Base-by-base conservation (phyloP, 768 basidiomycete genomes). In the Suillus lakei region DNA sequence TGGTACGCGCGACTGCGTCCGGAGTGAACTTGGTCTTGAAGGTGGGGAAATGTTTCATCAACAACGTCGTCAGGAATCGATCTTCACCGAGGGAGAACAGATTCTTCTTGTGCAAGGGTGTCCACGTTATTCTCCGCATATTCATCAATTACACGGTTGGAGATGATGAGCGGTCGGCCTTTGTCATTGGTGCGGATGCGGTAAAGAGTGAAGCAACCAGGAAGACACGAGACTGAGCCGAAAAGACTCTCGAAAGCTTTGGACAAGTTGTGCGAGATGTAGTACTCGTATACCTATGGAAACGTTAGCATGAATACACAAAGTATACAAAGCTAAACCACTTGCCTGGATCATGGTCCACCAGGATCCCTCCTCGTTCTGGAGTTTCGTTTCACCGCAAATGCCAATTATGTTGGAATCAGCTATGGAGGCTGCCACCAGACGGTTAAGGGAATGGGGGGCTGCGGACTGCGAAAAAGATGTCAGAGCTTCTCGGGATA, bases 271-370 rank as follows among this genome's bases (percentile, higher is more conserved):
- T 87, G 87, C 0, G 86, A 89, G 63, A 88, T 85, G 75, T 87
- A 90, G 75, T 89, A 90, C 71, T 88, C 86, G 79, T 89, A 88
- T 23, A 90, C 87, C 84, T 87, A 65, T 21, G 61, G 50, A 1
- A 65, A 62, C 30, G 8, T 65, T 53, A 53, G 15, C 53, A 44
- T 69, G 51, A 70, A 50, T 67, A 60, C 2, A 41, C 48, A 46
- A 41, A 15, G 44, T 44, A 18, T 28, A 9, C 39, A 58, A 0
- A 34, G 18, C 30, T 12, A 32, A 18, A 15, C 5, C 23, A 71
- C 78, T 65, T 39, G 84, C 86, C 80, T 91, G 90, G 65, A 90
- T 90, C 88, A 91, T 91, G 12, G 91, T 91, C 81, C 91, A 91
- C 83, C 90, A 88, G 30, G 88, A 90, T 34, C 83, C 80, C 54